Evolutionary conservation across 2,329 filamentous ascomycete genomes (phyloP).

Genomic region (Hypocreales sp.): DNA sequence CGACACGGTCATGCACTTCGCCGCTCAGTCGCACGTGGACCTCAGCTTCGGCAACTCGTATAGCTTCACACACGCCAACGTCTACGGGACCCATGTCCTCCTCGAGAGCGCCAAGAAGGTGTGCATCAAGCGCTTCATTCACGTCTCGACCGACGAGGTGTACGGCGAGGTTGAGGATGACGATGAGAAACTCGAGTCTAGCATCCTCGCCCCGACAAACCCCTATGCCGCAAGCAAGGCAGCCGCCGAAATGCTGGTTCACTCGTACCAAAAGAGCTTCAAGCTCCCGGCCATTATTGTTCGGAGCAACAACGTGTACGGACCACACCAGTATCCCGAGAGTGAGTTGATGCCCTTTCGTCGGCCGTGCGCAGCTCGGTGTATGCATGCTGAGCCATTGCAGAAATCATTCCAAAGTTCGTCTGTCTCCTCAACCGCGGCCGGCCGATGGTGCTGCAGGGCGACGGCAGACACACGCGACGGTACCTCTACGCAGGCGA

Average conservation of each 20-base stretch:
- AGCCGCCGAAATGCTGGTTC: constrained; percentile 73
- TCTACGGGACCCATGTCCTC: constrained; percentile 71
- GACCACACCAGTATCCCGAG: constrained; percentile 71
- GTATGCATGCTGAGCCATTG: too few relatives aligned
- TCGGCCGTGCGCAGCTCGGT: too few relatives aligned
- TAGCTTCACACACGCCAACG: constrained; percentile 67
- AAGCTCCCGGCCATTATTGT: constrained; percentile 68
- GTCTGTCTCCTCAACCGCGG: constrained; percentile 52
- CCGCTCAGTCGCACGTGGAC: constrained; percentile 75
- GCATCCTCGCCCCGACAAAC: constrained; percentile 64
- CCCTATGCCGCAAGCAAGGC: constrained; percentile 72
- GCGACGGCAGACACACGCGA: constrained; percentile 58
- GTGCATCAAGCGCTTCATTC: constrained; percentile 58
- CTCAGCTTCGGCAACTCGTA: constrained; percentile 72
- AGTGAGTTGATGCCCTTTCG: too few relatives aligned
- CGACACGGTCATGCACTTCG: constrained; percentile 72
- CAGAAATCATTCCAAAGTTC: constrained; percentile 77
- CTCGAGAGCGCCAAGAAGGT: constrained; percentile 63
- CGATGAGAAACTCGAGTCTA: constrained; percentile 57
- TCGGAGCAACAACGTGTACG: constrained; percentile 73
- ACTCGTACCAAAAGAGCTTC: constrained; percentile 74
- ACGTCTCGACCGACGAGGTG: constrained; percentile 75
- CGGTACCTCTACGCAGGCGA: constrained; percentile 68
- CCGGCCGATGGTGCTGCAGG: constrained; percentile 57
- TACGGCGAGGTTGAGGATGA: constrained; percentile 67